Evolutionary conservation across 73 alveolate species (phyloP).

Genomic region (Chromera velia): DNA sequence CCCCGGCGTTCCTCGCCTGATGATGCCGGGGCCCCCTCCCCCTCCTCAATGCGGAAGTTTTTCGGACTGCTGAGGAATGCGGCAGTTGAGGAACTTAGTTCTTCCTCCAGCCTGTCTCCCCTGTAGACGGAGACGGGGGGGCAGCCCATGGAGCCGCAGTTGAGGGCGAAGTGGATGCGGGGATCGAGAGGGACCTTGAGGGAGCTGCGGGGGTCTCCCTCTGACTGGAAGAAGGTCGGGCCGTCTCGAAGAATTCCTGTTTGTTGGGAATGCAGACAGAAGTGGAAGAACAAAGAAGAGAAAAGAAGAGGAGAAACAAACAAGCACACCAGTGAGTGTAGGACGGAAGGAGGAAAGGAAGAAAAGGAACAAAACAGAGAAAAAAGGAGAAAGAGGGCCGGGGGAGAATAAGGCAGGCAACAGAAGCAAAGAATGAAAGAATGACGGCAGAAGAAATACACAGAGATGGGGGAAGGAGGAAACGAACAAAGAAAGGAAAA

Average conservation of each 20-base stretch:
- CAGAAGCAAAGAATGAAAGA: too few species aligned
- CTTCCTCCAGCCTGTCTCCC: neutral
- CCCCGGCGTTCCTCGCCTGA: too few species aligned
- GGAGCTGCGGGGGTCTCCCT: neutral
- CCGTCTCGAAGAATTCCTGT: neutral
- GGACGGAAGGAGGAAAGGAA: neutral
- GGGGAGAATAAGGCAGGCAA: too few species aligned
- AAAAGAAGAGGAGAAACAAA: neutral
- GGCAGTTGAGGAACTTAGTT: neutral
- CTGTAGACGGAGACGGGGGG: neutral
- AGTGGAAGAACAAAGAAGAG: neutral
- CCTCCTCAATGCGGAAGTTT: neutral
- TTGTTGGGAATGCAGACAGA: neutral
- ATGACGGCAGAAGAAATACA: too few species aligned
- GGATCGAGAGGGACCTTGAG: neutral
- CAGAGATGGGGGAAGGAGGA: too few species aligned
- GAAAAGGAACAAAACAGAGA: too few species aligned
- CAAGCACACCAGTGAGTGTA: neutral
- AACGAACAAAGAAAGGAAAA: too few species aligned
- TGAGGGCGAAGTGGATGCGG: neutral
- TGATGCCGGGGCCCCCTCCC: too few species aligned
- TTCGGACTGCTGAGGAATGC: neutral
- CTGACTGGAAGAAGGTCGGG: neutral
- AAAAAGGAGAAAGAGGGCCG: too few species aligned
- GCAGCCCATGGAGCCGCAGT: neutral